Conservation (phyloP, 1,139 yeast genomes). For the Yamadazyma dushanensis region DNA sequence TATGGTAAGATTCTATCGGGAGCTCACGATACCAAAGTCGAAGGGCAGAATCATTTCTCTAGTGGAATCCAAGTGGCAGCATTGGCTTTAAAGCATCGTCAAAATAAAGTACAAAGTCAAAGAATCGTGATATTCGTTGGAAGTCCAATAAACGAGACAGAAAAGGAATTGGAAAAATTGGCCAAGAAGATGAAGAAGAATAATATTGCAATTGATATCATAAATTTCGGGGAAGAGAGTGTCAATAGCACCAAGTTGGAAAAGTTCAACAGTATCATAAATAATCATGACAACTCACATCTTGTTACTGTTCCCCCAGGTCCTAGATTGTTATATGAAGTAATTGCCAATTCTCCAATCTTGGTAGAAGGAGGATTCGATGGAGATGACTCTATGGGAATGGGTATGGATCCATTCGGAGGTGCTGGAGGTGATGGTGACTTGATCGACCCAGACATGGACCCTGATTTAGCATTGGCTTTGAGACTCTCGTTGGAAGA, state of each 20-base stretch:
- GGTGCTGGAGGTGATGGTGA: slow-evolving; percentile 53
- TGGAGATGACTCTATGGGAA: slow-evolving; percentile 40
- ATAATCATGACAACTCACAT: slow-evolving; percentile 77
- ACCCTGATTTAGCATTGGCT: slow-evolving; percentile 96
- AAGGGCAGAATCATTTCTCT: slow-evolving; percentile 67
- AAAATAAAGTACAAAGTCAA: slow-evolving; percentile 89
- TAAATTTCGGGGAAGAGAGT: slow-evolving; percentile 89
- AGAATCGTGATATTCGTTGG: slow-evolving; percentile 90
- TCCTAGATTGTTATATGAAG: slow-evolving; percentile 75
- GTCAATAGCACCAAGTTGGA: slow-evolving; percentile 78
- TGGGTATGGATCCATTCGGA: slow-evolving; percentile 45
- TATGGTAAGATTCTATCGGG: slow-evolving; percentile 89
- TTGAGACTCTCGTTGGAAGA: slow-evolving; percentile 82
- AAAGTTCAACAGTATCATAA: slow-evolving; percentile 72
- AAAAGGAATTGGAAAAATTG: slow-evolving; percentile 73
- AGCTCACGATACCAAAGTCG: slow-evolving; percentile 75
- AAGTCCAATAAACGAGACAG: slow-evolving; percentile 72
- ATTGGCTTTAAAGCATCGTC: slow-evolving; percentile 92
- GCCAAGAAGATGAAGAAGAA: slow-evolving; percentile 95
- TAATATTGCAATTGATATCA: slow-evolving; percentile 83
- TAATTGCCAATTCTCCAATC: slow-evolving; percentile 67
- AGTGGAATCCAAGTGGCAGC: slow-evolving; percentile 97
- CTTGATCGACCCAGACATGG: slow-evolving; percentile 87
- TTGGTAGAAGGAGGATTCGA: slow-evolving; percentile 57
- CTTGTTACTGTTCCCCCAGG: slow-evolving; percentile 89